Base-by-base conservation (phyloP, 2,329 filamentous ascomycete genomes). In the Chrysosporium queenslandicum region DNA sequence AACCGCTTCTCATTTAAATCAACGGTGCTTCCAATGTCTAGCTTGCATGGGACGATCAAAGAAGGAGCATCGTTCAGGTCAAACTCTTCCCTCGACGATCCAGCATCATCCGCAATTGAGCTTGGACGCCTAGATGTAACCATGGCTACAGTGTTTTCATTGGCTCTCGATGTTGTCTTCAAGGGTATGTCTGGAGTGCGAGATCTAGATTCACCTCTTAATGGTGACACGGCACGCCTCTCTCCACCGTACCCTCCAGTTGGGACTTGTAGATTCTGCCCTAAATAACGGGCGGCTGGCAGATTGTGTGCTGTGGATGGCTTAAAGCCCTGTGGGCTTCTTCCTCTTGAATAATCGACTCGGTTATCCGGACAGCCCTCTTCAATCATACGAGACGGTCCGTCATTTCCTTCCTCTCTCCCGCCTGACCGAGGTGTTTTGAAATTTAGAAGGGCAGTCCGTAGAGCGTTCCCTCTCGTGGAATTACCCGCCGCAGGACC, bases 1-100 rank as follows among this genome's bases (percentile, higher is more conserved):
- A 74, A 63, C 37, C 71, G 61, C 55, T 74, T 74, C 16, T 68
- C 61, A 29, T 59, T 59, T 16, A 63, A 56, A 51, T 65, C 59
- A 1, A 63, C 52, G 12, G 55, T 46, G 6, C 41, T 57, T 23
- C 61, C 60, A 49, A 61, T 40, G 37, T 50, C 39, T 39, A 50
- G 47, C 48, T 45, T 53, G 54, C 46, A 53, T 21, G 34, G 52
- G 45, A 16, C 49, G 18, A 23, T 42, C 45, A 21, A 32, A 30
- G 50, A 36, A 48, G 52, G 36, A 39, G 45, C 6, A 41, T 53
- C 37, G 23, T 14, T 23, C 1, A 14, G 11, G n/a, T 51, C 49
- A 45, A 20, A 14, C 7, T 37, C 30, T 45, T 37, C 29, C 11
- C 14, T 29, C 8, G 30, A 27, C n/a, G 21, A 29, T 8, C 18